Evolutionary conservation across 164 flowering plant species (phyloP).

Genomic region (Protea cynaroides): DNA sequence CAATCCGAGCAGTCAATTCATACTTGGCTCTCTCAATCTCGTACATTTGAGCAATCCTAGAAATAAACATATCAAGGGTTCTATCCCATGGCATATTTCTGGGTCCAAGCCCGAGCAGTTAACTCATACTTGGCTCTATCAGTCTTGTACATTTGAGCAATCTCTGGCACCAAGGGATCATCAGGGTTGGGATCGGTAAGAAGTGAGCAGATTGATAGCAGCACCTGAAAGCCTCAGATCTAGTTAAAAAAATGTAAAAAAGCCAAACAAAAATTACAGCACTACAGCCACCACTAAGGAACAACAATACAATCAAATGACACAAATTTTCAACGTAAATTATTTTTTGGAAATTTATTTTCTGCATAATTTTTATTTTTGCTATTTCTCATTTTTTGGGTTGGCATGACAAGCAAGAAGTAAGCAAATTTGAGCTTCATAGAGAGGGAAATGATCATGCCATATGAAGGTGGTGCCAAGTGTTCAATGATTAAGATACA

Average conservation of each 20-base stretch:
- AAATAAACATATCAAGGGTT: neutral
- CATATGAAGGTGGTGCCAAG: too few relatives aligned
- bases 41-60: conserved; percentile 22
- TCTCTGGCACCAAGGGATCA: conserved; percentile 25
- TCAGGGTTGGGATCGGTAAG: conserved; percentile 24
- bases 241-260: neutral
- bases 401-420: neutral
- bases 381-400: too few relatives aligned
- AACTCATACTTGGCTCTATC: conserved; percentile 20
- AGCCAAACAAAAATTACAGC: neutral
- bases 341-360: too few relatives aligned
- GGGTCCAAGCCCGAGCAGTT: conserved; percentile 12
- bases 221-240: conserved; percentile 10
- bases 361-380: too few relatives aligned
- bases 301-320: too few relatives aligned
- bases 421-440: too few relatives aligned
- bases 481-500: too few relatives aligned
- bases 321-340: too few relatives aligned
- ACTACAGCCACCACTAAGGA: too few relatives aligned
- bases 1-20: conserved; percentile 15
- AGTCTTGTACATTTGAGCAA: conserved; percentile 25
- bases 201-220: conserved; percentile 20
- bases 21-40: conserved; percentile 19
- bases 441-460: too few relatives aligned
- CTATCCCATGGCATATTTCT: conserved; percentile 8